Evolutionary conservation across 495 filamentous ascomycete species (phyloP), one percentile per base, ranked within the genome.

Genomic region (Coniosporium apollinis): DNA sequence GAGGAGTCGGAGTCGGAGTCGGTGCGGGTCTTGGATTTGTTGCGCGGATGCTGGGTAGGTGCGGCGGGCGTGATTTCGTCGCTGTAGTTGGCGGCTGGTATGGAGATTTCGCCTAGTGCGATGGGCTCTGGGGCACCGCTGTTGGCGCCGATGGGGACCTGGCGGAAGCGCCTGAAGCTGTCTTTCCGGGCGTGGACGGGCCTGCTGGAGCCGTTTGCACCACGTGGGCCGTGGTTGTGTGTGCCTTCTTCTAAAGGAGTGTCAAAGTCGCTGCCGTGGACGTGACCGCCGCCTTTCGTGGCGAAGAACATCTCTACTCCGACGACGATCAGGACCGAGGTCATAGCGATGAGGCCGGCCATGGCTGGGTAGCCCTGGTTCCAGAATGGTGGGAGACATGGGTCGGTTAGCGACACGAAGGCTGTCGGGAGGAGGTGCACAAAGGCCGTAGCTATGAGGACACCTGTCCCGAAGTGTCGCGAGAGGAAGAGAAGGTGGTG

Each of bases 401-500:
- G 57, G 37, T 64, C 56, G 18, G 54, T 60, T 31, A 64, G 46
- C 2, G 47, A 58, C 11, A 48, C 40, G 39, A 58, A 64, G 11
- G 60, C 60, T 2, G 60, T 64, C 8, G 58, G 58, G 0, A 61
- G 51, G 4, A 61, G 46, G 42, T 65, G 61, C 0, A 64, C 61
- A 34, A 65, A 65, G 0, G 61, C 59, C 1, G 61, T 65, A 5
- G 61, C 61, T 13, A 65, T 58, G 13, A 65, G 45, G 10, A 65
- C 61, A 28, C 61, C 61, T n/a, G 61, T 65, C 10, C 61, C 61
- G 34, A 65, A 65, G 43, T 65, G 61, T n/a, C 59, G 45, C 19
- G 47, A 51, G 24, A 59, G 44, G 51, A 62, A 64, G 39, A 64
- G 57, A 38, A 59, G 39, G 13, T 54, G 45, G 45, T 56, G 52